Percentiles rank a stretch among this genome's conserved stretches.
Conservation (phyloP, 495 filamentous ascomycete species). For the Hyaloscypha variabilis region DNA sequence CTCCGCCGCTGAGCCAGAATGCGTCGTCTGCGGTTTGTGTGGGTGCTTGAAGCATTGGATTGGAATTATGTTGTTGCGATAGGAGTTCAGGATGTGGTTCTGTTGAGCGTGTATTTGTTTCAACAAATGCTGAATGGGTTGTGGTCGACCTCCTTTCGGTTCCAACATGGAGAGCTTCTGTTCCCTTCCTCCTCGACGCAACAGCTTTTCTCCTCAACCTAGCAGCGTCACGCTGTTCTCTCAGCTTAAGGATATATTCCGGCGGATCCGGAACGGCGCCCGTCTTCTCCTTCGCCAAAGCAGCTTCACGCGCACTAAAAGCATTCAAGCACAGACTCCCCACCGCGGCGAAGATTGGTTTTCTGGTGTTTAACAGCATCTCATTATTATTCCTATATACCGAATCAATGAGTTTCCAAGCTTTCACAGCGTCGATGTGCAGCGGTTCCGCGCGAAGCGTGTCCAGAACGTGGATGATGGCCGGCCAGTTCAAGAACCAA, state of each 20-base stretch:
- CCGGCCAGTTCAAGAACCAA: slow-evolving; percentile 77
- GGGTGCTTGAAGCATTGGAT: neutral
- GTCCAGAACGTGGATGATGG: slow-evolving; percentile 71
- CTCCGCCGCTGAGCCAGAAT: slow-evolving; percentile 31
- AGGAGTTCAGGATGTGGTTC: neutral
- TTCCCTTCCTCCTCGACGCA: neutral
- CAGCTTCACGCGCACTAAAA: slow-evolving; percentile 31
- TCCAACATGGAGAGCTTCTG: neutral
- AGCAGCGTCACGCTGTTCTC: slow-evolving; percentile 60
- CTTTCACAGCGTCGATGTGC: slow-evolving; percentile 66
- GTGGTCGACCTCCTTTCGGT: neutral
- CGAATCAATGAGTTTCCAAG: slow-evolving; percentile 75
- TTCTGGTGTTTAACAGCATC: slow-evolving; percentile 34
- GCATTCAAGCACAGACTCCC: slow-evolving; percentile 40
- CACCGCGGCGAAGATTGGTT: slow-evolving; percentile 36
- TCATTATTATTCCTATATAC: slow-evolving; percentile 43
- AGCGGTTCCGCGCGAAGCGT: slow-evolving; percentile 74
- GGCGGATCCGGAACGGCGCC: slow-evolving; percentile 48
- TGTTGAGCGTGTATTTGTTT: neutral
- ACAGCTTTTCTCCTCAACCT: slow-evolving; percentile 59
- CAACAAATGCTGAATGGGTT: neutral
- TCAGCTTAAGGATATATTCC: slow-evolving; percentile 44
- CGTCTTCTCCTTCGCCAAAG: slow-evolving; percentile 14
- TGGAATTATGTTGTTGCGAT: slow-evolving; percentile 20
- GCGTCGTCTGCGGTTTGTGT: slow-evolving; percentile 25